phyloP scores from a whole-genome alignment of 73 alveolate genomes.

The Stentor roeselii region DNA sequence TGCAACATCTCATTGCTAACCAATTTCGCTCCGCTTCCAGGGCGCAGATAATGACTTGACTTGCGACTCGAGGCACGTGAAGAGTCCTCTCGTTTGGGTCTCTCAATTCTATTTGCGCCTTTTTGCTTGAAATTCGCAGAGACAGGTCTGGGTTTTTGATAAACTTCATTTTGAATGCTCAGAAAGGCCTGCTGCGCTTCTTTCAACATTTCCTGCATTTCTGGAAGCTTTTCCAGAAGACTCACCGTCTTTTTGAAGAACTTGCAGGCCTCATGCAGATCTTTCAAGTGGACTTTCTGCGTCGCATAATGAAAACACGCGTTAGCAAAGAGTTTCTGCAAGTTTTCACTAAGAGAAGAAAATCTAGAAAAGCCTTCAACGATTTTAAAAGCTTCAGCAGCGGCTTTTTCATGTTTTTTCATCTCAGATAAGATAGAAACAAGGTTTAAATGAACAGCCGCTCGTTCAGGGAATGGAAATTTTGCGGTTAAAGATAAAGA shows the following conservation, averaged over 20 bases:
- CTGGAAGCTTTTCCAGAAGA: background rate
- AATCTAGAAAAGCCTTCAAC: background rate
- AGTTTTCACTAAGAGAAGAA: background rate
- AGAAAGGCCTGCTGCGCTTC: too few relatives aligned
- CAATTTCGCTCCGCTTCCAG: background rate
- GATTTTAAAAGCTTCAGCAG: background rate
- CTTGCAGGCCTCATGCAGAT: background rate
- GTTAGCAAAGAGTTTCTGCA: background rate
- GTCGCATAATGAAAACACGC: background rate
- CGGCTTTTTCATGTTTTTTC: background rate
- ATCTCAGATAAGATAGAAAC: background rate
- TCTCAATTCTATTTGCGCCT: background rate
- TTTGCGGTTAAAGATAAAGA: background rate
- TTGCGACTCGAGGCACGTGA: background rate
- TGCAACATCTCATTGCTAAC: background rate
- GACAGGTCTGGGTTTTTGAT: background rate
- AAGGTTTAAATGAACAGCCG: background rate
- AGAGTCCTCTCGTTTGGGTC: background rate
- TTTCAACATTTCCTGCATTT: background rate
- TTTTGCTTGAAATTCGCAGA: background rate
- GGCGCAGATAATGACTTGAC: background rate
- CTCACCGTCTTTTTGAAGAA: background rate
- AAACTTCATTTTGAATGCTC: too few relatives aligned
- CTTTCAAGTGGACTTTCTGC: background rate
- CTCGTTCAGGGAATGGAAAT: background rate